These are phyloP conservation scores for Paraglomus brasilianum DNA, from an alignment of 192 early-diverging fungal species.

Conservation along the genomic window DNA sequence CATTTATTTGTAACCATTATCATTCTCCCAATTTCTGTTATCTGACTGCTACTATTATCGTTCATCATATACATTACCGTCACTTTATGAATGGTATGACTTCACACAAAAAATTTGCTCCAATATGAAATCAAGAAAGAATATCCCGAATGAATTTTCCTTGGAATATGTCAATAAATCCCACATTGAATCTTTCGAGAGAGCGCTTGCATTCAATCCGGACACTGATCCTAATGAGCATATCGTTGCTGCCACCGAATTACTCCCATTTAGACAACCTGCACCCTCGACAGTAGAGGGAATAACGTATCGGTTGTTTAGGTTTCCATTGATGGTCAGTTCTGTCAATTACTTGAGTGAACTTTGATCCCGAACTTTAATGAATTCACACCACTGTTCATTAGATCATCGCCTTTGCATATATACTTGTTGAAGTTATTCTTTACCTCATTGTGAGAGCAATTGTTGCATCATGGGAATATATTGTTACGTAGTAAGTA, in stretches of 20 bases:
- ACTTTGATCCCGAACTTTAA: not conserved
- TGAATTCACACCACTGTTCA: not conserved
- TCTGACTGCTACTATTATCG: too few species aligned
- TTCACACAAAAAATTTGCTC: too few species aligned
- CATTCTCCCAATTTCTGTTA: too few species aligned
- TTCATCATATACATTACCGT: too few species aligned
- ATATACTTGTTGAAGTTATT: conserved; percentile 61
- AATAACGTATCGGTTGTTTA: conserved; percentile 49
- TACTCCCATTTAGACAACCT: conserved; percentile 47
- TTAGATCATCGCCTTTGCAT: conserved; percentile 52
- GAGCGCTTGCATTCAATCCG: conserved; percentile 46
- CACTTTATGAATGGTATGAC: too few species aligned
- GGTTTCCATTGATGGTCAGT: conserved; percentile 56
- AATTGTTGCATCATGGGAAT: conserved; percentile 66
- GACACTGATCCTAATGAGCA: conserved; percentile 45
- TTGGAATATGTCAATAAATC: conserved; percentile 47
- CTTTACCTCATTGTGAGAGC: conserved; percentile 59
- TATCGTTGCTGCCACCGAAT: conserved; percentile 53
- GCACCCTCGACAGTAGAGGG: conserved; percentile 37
- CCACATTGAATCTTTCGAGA: conserved; percentile 47
- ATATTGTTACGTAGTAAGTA: conserved; percentile 55
- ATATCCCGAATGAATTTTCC: conserved; percentile 35
- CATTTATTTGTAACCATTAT: too few species aligned
- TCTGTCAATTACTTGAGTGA: not conserved
- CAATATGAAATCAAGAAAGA: not conserved